A percentile compares a stretch with the other conserved stretches of the same genome.
These are phyloP conservation scores for Delitschia confertaspora DNA, from an alignment of 495 filamentous ascomycete species.

Conservation along the genomic window DNA sequence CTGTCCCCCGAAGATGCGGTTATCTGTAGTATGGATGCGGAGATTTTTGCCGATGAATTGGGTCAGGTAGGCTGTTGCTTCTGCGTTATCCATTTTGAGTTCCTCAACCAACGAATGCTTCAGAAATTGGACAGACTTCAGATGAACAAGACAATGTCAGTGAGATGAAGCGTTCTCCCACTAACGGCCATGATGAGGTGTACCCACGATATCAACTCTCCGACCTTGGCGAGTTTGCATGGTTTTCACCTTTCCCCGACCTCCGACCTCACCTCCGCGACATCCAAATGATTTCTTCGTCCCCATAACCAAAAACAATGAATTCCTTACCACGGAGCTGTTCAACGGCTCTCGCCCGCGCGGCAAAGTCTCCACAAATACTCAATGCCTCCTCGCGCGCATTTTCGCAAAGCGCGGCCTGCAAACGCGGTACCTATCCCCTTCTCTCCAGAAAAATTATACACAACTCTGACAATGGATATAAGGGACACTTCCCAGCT, in stretches of 20 bases:
- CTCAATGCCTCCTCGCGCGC: constrained; percentile 12
- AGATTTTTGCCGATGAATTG: constrained; percentile 56
- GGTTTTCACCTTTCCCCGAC: too few species aligned
- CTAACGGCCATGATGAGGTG: too few species aligned
- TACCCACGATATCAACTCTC: too few species aligned
- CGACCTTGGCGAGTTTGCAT: too few species aligned
- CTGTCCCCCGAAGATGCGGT: constrained; percentile 76
- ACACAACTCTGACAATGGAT: neutral
- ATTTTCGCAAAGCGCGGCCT: constrained; percentile 13
- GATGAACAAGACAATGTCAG: too few species aligned
- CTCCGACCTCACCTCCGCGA: neutral
- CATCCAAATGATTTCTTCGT: neutral
- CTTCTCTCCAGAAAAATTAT: neutral
- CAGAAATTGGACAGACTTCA: too few species aligned
- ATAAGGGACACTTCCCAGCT: constrained; percentile 29
- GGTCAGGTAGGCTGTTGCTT: constrained; percentile 25
- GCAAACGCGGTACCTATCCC: constrained; percentile 9
- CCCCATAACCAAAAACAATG: constrained; percentile 10
- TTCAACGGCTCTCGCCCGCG: constrained; percentile 4
- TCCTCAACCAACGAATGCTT: too few species aligned
- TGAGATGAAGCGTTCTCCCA: too few species aligned
- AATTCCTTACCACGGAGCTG: constrained; percentile 16
- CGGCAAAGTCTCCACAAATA: neutral
- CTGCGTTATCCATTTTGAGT: constrained; percentile 22
- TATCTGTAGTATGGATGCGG: constrained; percentile 73